Conservation (phyloP, 179 eudicot species). For the Carnegiea gigantea region DNA sequence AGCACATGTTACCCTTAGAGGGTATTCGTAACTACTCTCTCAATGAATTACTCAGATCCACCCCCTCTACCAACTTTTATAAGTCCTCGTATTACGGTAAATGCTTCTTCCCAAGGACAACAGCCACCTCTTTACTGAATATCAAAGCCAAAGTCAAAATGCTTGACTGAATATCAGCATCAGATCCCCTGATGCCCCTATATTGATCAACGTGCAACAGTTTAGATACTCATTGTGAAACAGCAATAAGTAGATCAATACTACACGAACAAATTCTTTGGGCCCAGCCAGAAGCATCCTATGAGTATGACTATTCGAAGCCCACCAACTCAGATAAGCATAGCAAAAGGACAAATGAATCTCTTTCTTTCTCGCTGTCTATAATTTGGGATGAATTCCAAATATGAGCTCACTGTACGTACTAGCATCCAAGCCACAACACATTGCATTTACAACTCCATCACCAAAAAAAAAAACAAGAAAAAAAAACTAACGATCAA, state of each 20-base stretch:
- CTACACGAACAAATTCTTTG: not conserved
- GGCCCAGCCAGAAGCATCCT: not conserved
- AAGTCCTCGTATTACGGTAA: no score
- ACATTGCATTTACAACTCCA: not conserved
- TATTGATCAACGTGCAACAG: not conserved
- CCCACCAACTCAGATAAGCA: not conserved
- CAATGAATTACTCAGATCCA: not conserved
- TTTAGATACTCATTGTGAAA: not conserved
- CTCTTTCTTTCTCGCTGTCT: not conserved
- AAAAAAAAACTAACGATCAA: no score
- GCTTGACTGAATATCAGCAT: not conserved
- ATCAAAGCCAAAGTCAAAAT: not conserved
- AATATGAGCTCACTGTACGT: not conserved
- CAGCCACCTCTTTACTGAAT: not conserved
- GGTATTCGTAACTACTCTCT: not conserved
- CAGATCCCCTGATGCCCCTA: not conserved
- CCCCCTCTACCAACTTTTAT: no score
- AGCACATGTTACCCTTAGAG: not conserved
- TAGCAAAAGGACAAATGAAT: not conserved
- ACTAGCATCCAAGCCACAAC: not conserved
- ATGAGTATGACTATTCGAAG: not conserved
- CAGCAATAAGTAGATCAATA: not conserved
- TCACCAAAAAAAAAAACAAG: not conserved
- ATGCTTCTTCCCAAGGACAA: not conserved
- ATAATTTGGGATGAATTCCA: not conserved